These are phyloP conservation scores for Botrytis aclada DNA, from an alignment of 2,329 filamentous ascomycete species.

Conservation along the genomic window DNA sequence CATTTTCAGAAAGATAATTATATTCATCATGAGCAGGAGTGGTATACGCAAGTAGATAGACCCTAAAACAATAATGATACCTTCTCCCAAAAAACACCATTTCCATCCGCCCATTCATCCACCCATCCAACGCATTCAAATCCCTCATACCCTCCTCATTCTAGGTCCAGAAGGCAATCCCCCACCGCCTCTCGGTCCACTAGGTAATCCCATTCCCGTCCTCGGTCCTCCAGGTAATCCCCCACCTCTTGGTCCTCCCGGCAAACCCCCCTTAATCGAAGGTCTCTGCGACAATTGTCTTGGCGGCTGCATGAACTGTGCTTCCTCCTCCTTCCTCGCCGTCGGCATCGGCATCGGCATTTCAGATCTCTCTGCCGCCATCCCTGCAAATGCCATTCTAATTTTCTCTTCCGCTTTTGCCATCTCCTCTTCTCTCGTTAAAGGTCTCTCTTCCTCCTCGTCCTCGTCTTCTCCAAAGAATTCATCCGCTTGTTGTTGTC, in stretches of 20 bases:
- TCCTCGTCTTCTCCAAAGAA: background rate
- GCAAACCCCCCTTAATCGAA: slow-evolving; percentile 15
- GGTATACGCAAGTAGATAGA: background rate
- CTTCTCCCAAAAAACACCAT: background rate
- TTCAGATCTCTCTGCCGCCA: slow-evolving; percentile 21
- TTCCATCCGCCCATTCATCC: background rate
- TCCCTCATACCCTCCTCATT: background rate
- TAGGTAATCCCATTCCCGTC: slow-evolving; percentile 7
- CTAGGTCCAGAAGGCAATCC: slow-evolving; percentile 10
- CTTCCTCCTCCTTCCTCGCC: background rate
- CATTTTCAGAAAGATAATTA: background rate
- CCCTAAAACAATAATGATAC: background rate
- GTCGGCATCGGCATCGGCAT: background rate
- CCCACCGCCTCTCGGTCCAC: slow-evolving; percentile 14
- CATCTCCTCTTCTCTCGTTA: slow-evolving; percentile 25
- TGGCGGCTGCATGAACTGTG: background rate
- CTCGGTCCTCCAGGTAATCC: slow-evolving; percentile 7
- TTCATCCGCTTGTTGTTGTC: slow-evolving; percentile 10
- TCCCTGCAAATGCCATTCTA: slow-evolving; percentile 20
- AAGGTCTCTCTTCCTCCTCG: slow-evolving; percentile 15
- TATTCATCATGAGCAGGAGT: too few species aligned
- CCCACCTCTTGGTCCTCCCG: slow-evolving; percentile 17
- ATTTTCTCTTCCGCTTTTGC: slow-evolving; percentile 25
- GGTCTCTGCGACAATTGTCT: slow-evolving; percentile 6
- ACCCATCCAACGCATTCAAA: background rate